Evolutionary conservation across 225 moss, liverwort and hornwort species (phyloP).

Genomic region (Polytrichum commune): DNA sequence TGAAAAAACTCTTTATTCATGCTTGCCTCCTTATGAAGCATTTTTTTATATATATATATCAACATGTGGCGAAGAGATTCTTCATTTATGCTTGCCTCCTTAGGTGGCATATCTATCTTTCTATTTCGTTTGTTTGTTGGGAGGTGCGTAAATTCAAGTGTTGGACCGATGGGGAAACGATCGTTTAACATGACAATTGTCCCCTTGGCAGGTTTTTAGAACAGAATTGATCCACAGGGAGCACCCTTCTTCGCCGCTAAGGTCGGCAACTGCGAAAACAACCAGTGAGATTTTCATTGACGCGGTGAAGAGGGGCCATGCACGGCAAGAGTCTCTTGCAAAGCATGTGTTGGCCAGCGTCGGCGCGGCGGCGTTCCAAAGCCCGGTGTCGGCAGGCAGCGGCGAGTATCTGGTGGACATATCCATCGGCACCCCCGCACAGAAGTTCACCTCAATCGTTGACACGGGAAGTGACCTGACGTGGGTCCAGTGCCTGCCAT

Average conservation of each 20-base stretch:
- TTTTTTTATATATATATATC: too few species aligned
- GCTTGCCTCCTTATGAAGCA: too few species aligned
- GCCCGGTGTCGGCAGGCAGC: slow-evolving; percentile 22
- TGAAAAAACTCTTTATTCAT: too few species aligned
- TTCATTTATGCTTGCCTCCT: too few species aligned
- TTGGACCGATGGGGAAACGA: not conserved
- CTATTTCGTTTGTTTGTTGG: not conserved
- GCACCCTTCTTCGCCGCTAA: slow-evolving; percentile 27
- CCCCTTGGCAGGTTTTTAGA: slow-evolving; percentile 23
- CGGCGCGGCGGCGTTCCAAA: slow-evolving; percentile 6
- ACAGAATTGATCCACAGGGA: slow-evolving; percentile 37
- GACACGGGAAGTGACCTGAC: slow-evolving; percentile 54
- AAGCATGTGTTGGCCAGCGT: slow-evolving; percentile 16
- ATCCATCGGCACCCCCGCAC: slow-evolving; percentile 35
- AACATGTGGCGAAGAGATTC: too few species aligned
- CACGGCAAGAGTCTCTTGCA: slow-evolving; percentile 15
- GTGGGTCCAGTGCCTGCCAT: slow-evolving; percentile 50
- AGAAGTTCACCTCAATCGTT: slow-evolving; percentile 33
- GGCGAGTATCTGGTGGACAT: slow-evolving; percentile 42
- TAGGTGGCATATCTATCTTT: not conserved
- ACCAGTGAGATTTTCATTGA: slow-evolving; percentile 18
- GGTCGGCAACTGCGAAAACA: slow-evolving; percentile 11
- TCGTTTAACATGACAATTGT: not conserved
- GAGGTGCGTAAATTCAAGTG: not conserved
- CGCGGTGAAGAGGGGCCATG: slow-evolving; percentile 32